Percentiles rank a stretch among this genome's conserved stretches.
Evolutionary conservation across 2,329 filamentous ascomycete species (phyloP).

Genomic region (Fusarium miscanthi): DNA sequence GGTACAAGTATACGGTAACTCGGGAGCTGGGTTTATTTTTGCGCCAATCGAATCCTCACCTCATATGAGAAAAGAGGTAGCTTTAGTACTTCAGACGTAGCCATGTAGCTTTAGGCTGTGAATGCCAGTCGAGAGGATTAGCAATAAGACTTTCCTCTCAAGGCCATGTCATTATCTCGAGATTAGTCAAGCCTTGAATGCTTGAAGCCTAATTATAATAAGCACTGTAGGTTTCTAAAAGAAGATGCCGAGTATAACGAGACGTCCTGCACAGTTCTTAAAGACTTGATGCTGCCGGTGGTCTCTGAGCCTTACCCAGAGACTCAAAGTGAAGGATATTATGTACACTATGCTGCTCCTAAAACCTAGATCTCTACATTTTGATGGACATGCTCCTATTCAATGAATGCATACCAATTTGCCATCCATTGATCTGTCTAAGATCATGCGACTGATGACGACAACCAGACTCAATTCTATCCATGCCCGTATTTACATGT

Average conservation of each 20-base stretch:
- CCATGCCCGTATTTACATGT: no score
- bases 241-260: no score
- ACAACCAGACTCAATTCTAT: no score
- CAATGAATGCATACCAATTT: no score
- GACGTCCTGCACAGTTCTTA: neutral
- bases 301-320: no score
- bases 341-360: fast-evolving
- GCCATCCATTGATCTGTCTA: neutral
- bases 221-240: no score
- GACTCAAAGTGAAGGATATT: neutral
- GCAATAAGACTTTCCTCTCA: no score
- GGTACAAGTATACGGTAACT: neutral
- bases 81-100: neutral
- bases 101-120: neutral
- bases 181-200: neutral
- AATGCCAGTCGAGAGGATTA: neutral
- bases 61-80: neutral
- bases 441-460: neutral
- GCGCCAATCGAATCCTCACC: neutral
- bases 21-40: neutral
- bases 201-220: neutral
- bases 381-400: no score
- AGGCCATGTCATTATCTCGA: neutral
- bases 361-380: no score
- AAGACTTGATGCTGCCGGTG: neutral